Evolutionary conservation across 2,329 filamentous ascomycete genomes (phyloP).

Genomic region (Hypoxylon sp.): DNA sequence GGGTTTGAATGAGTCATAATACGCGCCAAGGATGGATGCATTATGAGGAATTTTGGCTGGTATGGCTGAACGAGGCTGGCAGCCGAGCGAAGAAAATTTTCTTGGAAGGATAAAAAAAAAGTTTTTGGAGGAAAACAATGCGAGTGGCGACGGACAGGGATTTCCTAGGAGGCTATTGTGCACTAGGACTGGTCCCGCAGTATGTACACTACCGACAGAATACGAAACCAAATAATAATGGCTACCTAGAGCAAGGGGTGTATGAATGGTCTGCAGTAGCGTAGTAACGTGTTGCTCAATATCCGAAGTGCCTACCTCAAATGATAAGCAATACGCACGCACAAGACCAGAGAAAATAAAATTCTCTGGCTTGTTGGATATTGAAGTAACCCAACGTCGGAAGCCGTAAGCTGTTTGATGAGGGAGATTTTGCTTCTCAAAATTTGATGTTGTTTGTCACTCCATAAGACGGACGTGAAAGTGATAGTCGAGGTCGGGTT

Average conservation of each 20-base stretch:
- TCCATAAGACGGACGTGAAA: constrained; percentile 20
- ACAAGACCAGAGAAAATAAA: constrained; percentile 9
- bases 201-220: constrained; percentile 45
- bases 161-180: constrained; percentile 32
- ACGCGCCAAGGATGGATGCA: constrained; percentile 42
- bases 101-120: constrained; percentile 26
- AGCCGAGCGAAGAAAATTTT: constrained; percentile 38
- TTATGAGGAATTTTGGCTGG: constrained; percentile 47
- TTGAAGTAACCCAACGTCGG: constrained; percentile 7
- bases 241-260: constrained; percentile 26
- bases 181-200: constrained; percentile 38
- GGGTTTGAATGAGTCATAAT: constrained; percentile 51
- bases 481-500: constrained; percentile 22
- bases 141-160: constrained; percentile 37
- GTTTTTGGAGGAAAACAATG: constrained; percentile 22
- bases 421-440: constrained; percentile 12
- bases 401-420: constrained; percentile 19
- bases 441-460: constrained; percentile 25
- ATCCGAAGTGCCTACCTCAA: constrained; percentile 12
- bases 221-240: constrained; percentile 49
- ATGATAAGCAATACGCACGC: constrained; percentile 6
- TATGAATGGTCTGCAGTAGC: constrained; percentile 8
- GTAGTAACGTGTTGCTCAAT: constrained; percentile 16
- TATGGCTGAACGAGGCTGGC: constrained; percentile 49
- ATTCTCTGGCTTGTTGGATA: constrained; percentile 1